Evolutionary conservation across 768 basidiomycete species (phyloP), one percentile per base, ranked within the genome.

Genomic region (Tulasnella calospora): DNA sequence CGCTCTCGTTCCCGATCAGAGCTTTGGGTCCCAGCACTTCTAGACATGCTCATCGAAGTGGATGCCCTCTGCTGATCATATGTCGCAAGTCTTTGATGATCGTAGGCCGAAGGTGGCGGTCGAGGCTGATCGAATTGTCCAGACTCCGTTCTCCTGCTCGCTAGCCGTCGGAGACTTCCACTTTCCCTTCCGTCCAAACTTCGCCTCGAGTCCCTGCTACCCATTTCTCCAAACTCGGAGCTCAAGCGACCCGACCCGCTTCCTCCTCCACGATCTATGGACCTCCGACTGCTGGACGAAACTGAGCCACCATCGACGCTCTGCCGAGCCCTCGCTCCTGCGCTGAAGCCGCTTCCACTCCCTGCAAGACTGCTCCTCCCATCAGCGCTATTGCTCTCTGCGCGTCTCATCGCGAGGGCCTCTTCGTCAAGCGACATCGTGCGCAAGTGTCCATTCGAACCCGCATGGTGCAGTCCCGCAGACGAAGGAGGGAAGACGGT

Each of bases 351-450:
- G 70, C 77, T 78, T 21, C 77, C 61, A 10, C 77, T 44, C 9
- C 67, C 46, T 13, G 55, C 74, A 9, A 75, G 38, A 61, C 51
- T 76, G 27, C 67, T 47, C 12, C 67, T 33, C 23, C 75, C 75
- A n/a, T 61, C 51, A n/a, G 30, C 70, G 21, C 61, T 72, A 36
- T 67, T 72, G 36, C 40, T 72, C 15, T 57, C 77, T 3, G 67
- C 77, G 23, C 69, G 71, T n/a, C 67, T 44, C n/a, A 38, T 38
- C 27, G 77, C 61, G 4, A 78, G 69, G 35, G 77, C 77, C 36
- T 78, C 77, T 38, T 72, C 77, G 69, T 78, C 77, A 23, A 78
- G 69, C 15, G 69, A 71, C 69, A 78, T 72, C 40, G 77, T 51
- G 27, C 77, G n/a, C 35, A 61, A 70, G 57, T 76, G 75, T 15